Evolutionary conservation across 495 filamentous ascomycete species (phyloP).

Genomic region (Trichoderma gamsii): DNA sequence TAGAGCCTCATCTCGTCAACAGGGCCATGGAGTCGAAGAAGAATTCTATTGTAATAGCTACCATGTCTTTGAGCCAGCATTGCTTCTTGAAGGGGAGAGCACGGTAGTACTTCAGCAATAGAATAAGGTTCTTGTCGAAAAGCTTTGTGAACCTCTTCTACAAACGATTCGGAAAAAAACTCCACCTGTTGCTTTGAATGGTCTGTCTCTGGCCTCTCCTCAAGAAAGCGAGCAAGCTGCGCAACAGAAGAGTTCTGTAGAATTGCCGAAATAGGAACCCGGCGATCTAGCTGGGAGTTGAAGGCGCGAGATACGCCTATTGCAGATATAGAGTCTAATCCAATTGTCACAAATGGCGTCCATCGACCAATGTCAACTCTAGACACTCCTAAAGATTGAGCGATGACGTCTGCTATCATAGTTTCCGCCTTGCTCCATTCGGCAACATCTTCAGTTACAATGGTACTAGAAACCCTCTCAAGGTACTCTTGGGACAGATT

Average conservation of each 20-base stretch:
- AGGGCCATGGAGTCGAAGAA: constrained; percentile 30
- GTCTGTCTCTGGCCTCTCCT: neutral
- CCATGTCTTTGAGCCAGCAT: constrained; percentile 56
- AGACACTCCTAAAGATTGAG: constrained; percentile 34
- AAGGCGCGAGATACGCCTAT: constrained; percentile 58
- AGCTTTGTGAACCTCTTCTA: constrained; percentile 26
- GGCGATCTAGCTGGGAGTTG: constrained; percentile 31
- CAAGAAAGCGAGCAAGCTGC: constrained; percentile 39
- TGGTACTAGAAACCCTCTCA: constrained; percentile 24
- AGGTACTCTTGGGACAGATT: constrained; percentile 21
- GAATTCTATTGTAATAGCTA: constrained; percentile 40
- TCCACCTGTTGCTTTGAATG: constrained; percentile 13
- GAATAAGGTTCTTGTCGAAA: constrained; percentile 30
- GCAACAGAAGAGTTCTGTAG: constrained; percentile 55
- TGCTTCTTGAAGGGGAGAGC: constrained; percentile 74
- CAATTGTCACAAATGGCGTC: constrained; percentile 47
- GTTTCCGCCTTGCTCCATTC: constrained; percentile 48
- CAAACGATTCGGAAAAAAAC: constrained; percentile 34
- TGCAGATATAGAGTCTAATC: constrained; percentile 75
- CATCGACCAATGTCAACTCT: constrained; percentile 51
- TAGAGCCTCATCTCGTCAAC: constrained; percentile 27
- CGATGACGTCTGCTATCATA: constrained; percentile 40
- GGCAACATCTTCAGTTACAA: constrained; percentile 33
- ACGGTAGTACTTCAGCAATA: constrained; percentile 58
- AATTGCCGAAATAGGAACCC: constrained; percentile 55